phyloP scores from a whole-genome alignment of 768 basidiomycete genomes.

The Pisolithus albus region DNA sequence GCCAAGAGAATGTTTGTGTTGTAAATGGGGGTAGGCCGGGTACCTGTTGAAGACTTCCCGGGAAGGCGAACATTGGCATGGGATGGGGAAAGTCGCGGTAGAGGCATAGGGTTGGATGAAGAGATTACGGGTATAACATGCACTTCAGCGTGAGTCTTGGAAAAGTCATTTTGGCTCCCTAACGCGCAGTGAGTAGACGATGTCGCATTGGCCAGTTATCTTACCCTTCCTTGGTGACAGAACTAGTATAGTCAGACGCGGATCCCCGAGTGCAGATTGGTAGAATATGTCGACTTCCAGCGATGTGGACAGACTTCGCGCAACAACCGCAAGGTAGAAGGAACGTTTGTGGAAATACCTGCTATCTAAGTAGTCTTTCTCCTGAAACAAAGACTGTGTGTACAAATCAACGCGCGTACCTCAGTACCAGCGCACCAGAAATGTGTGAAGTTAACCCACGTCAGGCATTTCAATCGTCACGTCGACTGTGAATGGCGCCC shows the following conservation, averaged over 20 bases:
- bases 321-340: constrained; percentile 80
- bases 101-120: constrained; percentile 51
- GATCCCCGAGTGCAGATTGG: constrained; percentile 51
- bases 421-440: neutral
- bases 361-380: constrained; percentile 87
- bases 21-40: constrained; percentile 66
- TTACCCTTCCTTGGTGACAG: constrained; percentile 51
- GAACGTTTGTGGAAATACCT: constrained; percentile 91
- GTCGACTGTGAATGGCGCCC: constrained; percentile 62
- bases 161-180: constrained; percentile 58
- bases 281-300: constrained; percentile 54
- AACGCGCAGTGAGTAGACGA: constrained; percentile 10
- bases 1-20: constrained; percentile 62
- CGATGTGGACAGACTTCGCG: constrained; percentile 47
- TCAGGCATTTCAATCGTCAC: constrained; percentile 83
- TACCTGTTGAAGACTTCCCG: constrained; percentile 19
- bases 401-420: neutral
- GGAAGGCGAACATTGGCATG: constrained; percentile 58
- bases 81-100: constrained; percentile 64
- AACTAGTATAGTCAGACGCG: constrained; percentile 59
- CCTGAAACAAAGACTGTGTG: constrained; percentile 75
- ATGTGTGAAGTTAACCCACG: constrained; percentile 36
- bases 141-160: constrained; percentile 63
- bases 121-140: constrained; percentile 69
- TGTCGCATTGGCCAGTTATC: constrained; percentile 18